Conservation (phyloP, 108 stramenopile species). For the Pseudonitzschia delicatissima region DNA sequence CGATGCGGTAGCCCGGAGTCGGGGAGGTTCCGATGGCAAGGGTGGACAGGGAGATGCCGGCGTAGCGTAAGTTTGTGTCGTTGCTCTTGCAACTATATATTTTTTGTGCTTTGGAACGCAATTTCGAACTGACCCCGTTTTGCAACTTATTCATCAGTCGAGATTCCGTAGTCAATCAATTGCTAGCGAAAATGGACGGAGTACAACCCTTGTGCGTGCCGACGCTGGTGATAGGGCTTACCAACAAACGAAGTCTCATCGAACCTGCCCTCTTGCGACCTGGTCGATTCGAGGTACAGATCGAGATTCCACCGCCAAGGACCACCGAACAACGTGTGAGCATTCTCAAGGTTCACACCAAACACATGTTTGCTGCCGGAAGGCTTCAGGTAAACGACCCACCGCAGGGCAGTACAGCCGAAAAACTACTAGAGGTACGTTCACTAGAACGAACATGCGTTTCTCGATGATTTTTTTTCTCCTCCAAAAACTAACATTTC, state of each 20-base stretch:
- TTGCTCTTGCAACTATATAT: constrained; percentile 5
- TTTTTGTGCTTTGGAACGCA: constrained; percentile 66
- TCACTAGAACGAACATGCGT: neutral
- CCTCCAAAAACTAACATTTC: constrained; percentile 4
- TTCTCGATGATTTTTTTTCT: neutral
- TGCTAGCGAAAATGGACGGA: constrained; percentile 95
- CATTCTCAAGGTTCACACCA: constrained; percentile 77
- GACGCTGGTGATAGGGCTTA: constrained; percentile 90
- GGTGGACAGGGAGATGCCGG: constrained; percentile 89
- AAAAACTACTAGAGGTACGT: constrained; percentile 24
- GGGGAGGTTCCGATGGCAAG: constrained; percentile 65
- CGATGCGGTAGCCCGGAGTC: constrained; percentile 87
- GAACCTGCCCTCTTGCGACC: constrained; percentile 80
- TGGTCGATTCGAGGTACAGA: constrained; percentile 85
- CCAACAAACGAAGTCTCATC: constrained; percentile 88
- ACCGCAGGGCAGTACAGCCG: constrained; percentile 54
- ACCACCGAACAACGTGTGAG: constrained; percentile 65
- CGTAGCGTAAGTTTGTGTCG: constrained; percentile 51
- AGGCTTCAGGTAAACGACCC: constrained; percentile 71
- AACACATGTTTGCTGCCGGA: constrained; percentile 68
- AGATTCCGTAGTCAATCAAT: constrained; percentile 90
- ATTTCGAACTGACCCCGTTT: neutral
- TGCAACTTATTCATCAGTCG: neutral
- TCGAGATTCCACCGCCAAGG: constrained; percentile 79
- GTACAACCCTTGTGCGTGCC: constrained; percentile 81